Evolutionary conservation across 768 basidiomycete genomes (phyloP), one percentile per base, ranked within the genome.

Genomic region (Clitopilus hobsonii): DNA sequence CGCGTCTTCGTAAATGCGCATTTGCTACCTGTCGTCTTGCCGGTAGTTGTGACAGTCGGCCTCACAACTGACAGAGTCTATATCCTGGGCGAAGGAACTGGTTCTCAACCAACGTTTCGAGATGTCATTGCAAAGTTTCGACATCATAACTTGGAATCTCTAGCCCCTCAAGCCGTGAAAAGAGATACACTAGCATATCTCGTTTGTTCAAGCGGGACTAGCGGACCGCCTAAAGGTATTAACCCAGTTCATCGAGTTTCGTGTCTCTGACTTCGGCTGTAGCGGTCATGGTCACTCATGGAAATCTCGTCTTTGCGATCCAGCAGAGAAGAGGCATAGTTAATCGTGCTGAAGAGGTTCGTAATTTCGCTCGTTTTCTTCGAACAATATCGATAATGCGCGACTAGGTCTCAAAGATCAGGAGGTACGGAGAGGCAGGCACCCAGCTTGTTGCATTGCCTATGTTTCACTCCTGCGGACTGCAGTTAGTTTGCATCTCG

Each of bases 141-240:
- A 36, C 58, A 55, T 7, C 72, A 70, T 18, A 67, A 69, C 0
- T 60, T 79, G 1, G 73, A 79, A 6, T 64, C 71, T 1, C 61
- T 79, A 0, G 69, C 71, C 0, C 66, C 82, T 27, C 74, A 72
- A 36, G 70, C 74, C 0, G 86, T 80, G 0, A 68, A 59, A 16
- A 72, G 69, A 25, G 70, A 84, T 55, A 86, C 84, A 0, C 68
- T 89, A 1, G 88, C 85, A 0, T 88, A 90, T 64, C 71, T 91
- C 3, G 71, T 86, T 0, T 89, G 88, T 63, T 91, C 89, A 0
- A 90, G 89, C 60, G 89, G 89, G 23, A 91, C 89, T 0, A 89
- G 79, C 56, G 89, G 89, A 0, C 69, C 84, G 3, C 87, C 89
- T 0, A 91, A 91, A 79, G 87, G 88, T 54, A 18, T 25, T 8